Conservation (phyloP, 441 rosid species). For the Biscutella laevigata region DNA sequence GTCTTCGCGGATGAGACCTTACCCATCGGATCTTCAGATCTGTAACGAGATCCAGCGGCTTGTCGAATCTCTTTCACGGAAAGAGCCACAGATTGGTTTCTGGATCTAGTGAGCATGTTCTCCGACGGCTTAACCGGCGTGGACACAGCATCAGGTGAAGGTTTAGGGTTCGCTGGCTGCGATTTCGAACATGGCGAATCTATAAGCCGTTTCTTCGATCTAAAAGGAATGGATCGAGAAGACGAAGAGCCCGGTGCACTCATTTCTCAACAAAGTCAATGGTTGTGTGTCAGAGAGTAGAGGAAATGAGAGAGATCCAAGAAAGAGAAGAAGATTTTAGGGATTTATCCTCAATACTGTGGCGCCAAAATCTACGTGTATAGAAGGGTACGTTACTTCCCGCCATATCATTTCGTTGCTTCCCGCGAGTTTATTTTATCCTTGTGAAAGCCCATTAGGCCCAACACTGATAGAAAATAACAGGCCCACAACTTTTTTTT, state of each 20-base stretch:
- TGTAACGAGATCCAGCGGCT: constrained; percentile 36
- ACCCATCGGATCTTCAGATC: constrained; percentile 14
- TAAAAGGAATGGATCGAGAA: constrained; percentile 27
- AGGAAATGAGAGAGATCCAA: too few species aligned
- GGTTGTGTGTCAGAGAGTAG: background rate
- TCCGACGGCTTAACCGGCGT: constrained; percentile 55
- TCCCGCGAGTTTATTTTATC: too few species aligned
- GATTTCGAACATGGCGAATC: constrained; percentile 20
- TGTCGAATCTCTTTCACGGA: constrained; percentile 54
- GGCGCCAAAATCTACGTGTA: too few species aligned
- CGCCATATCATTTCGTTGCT: too few species aligned
- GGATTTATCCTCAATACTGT: too few species aligned
- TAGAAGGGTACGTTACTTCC: too few species aligned
- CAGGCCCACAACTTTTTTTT: too few species aligned
- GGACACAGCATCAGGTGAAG: constrained; percentile 28
- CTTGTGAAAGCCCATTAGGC: too few species aligned
- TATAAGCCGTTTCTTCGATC: constrained; percentile 34
- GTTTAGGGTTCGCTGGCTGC: constrained; percentile 17
- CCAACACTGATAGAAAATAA: too few species aligned
- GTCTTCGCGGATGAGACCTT: constrained; percentile 38
- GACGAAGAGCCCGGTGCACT: constrained; percentile 21
- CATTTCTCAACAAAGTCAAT: constrained; percentile 17
- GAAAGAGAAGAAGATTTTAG: too few species aligned
- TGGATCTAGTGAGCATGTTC: constrained; percentile 35
- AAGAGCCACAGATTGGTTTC: constrained; percentile 52